phyloP scores from a whole-genome alignment of 805 yeast species.

The Metschnikowia chrysomelidarum region DNA sequence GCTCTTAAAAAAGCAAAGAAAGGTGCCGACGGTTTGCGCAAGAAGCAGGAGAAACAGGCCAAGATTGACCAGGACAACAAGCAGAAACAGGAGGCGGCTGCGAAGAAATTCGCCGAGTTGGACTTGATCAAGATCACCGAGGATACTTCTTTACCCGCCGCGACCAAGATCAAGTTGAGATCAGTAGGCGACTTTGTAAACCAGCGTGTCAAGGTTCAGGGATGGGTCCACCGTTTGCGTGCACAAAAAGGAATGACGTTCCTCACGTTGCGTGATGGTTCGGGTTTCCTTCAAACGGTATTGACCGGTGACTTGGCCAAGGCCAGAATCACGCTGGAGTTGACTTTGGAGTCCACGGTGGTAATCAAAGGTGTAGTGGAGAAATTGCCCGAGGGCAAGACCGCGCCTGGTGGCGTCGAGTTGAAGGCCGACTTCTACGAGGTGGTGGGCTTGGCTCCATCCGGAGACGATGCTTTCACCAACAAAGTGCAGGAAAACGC shows the following conservation, averaged over 20 bases:
- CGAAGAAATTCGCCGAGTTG: constrained; percentile 74
- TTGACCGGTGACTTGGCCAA: constrained; percentile 88
- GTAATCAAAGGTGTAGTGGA: constrained; percentile 75
- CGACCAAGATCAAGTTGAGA: constrained; percentile 65
- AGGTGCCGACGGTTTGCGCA: constrained; percentile 88
- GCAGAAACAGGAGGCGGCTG: constrained; percentile 55
- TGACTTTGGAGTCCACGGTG: constrained; percentile 87
- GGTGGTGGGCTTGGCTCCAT: constrained; percentile 89
- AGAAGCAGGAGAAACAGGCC: constrained; percentile 69
- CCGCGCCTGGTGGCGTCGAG: constrained; percentile 98
- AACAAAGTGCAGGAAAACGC: constrained; percentile 92
- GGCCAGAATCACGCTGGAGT: constrained; percentile 77
- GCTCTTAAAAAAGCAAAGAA: constrained; percentile 96
- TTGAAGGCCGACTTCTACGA: constrained; percentile 86
- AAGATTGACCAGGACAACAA: constrained; percentile 60
- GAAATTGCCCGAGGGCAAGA: constrained; percentile 90
- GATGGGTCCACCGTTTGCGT: constrained; percentile 97
- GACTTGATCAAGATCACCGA: constrained; percentile 67
- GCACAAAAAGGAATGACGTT: constrained; percentile 89
- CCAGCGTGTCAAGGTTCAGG: constrained; percentile 72
- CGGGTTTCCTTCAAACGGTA: constrained; percentile 86
- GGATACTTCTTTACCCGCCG: constrained; percentile 70
- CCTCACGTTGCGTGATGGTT: constrained; percentile 91
- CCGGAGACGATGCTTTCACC: constrained; percentile 93
- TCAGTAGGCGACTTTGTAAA: constrained; percentile 55